Evolutionary conservation across 2,329 filamentous ascomycete genomes (phyloP), one percentile per base, ranked within the genome.

Genomic region (Cordyceps farinosa): DNA sequence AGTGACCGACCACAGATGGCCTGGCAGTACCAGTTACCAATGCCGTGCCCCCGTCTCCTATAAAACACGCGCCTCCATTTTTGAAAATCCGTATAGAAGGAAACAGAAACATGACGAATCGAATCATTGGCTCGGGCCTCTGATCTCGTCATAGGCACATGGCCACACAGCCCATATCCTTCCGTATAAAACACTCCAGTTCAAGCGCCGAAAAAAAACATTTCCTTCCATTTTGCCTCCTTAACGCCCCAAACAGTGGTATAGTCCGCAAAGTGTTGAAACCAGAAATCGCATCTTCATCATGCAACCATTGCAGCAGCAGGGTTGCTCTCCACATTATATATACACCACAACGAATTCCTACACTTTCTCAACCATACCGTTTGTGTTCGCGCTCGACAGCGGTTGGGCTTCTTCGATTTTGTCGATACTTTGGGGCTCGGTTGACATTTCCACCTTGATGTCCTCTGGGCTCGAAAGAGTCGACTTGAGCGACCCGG

Each of bases 401-500:
- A 72, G 60, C 9, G 66, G 62, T 38, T 70, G 56, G 13, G 64
- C 68, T 17, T 73, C 71, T 5, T 71, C 69, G 1, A 65, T 50
- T 54, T 74, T 76, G 5, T 73, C 72, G 2, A 69, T 60, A 5
- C 70, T 51, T n/a, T 69, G 68, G 8, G 70, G 65, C 44, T 77
- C 76, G 22, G 72, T 67, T 3, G 71, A 65, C n/a, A 74, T 70
- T 44, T 76, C 76, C 22, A 73, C 67, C 65, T 76, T 76, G n/a
- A 70, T 72, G 42, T 76, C 75, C 17, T 77, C 75, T 0, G 74
- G 73, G 50, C 73, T 75, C 2, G 74, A 71, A 6, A 75, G 66
- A 42, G 71, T 72, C 29, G 76, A 69, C 63, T 76, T 78, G 27
- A 73, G 65, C 17, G 73, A 53, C 17, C 70, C 66, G 42, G 67